These are phyloP conservation scores for Panicum hallii DNA, from an alignment of 202 grass and related monocot genomes.

Conservation along the genomic window DNA sequence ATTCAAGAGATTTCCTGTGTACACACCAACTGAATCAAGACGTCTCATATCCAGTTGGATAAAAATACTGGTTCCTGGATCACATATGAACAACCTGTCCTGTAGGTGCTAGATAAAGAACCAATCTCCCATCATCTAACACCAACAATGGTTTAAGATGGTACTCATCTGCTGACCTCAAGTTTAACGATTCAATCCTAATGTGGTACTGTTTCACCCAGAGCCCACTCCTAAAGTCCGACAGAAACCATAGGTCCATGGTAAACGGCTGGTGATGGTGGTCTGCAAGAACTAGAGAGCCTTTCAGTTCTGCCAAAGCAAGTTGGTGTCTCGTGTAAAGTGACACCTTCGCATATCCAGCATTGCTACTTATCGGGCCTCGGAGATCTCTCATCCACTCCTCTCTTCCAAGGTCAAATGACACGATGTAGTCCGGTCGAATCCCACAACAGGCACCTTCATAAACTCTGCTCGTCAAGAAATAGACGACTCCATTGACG, in stretches of 20 bases:
- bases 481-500: constrained; percentile 1
- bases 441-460: neutral
- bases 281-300: constrained; percentile 1
- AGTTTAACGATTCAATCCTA: too few species aligned
- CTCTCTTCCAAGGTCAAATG: neutral
- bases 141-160: neutral
- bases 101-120: neutral
- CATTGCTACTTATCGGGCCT: neutral
- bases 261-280: too few species aligned
- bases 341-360: neutral
- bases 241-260: constrained; percentile 9
- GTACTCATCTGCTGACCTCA: neutral
- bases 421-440: neutral
- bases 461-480: neutral
- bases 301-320: constrained; percentile 14
- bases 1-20: neutral
- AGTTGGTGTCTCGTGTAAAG: neutral
- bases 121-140: constrained; percentile 11
- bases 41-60: neutral
- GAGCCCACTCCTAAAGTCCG: neutral
- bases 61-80: neutral
- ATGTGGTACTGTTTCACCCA: constrained; percentile 22
- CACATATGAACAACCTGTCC: too few species aligned
- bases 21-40: neutral
- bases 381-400: neutral